Evolutionary conservation across 345 rosid genomes (phyloP).

Genomic region (Aethionema arabicum): DNA sequence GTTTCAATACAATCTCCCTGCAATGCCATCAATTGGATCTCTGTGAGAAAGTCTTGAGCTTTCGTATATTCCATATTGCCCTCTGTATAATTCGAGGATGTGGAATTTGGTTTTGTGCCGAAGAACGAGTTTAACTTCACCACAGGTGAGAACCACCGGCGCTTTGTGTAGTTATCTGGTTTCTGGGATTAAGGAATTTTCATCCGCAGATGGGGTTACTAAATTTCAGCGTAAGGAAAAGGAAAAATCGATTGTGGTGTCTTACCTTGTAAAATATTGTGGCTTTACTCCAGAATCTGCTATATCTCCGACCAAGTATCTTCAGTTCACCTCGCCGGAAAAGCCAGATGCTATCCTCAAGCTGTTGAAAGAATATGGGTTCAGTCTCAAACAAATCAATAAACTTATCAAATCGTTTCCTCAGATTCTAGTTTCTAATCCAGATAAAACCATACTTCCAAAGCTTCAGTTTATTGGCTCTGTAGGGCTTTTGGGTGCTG

Average conservation of each 20-base stretch:
- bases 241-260: neutral
- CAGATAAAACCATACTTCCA: constrained; percentile 20
- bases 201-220: neutral
- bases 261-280: constrained; percentile 28
- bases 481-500: constrained; percentile 8
- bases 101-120: too few species aligned
- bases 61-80: too few species aligned
- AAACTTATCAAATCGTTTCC: constrained; percentile 1
- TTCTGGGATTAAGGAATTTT: neutral
- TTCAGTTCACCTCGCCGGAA: constrained; percentile 7
- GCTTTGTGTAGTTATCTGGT: too few species aligned
- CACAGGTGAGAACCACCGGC: too few species aligned
- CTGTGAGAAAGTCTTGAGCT: too few species aligned
- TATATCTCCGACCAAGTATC: neutral
- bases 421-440: neutral
- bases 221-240: neutral
- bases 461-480: constrained; percentile 28
- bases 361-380: constrained; percentile 17
- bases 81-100: too few species aligned
- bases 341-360: constrained; percentile 16
- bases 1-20: too few species aligned
- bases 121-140: too few species aligned
- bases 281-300: constrained; percentile 24
- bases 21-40: too few species aligned
- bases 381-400: constrained; percentile 20